Base-by-base conservation (phyloP, 306 rosid genomes). In the Gastrolobium villosum region DNA sequence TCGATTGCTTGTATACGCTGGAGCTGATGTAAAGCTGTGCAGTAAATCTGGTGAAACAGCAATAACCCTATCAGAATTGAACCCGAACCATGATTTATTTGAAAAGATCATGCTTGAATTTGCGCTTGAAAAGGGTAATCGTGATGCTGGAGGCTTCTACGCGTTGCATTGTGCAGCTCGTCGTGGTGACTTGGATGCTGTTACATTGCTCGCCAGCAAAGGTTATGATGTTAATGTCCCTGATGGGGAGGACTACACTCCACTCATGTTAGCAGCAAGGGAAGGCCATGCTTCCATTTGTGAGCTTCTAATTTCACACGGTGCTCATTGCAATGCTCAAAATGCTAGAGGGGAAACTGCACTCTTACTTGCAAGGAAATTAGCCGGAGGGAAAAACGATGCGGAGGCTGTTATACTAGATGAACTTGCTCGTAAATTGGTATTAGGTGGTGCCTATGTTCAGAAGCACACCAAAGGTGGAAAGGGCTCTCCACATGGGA, bases 101-200 rank as follows among this genome's bases (percentile, higher is more conserved):
- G 99, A 94, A 88, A 86, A 89, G 83, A 97, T 90, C 60, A 89
- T 94, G 97, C 93, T 94, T 35, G 95, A 94, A 83, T 92, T 83
- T 56, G 89, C 96, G 30, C 92, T 94, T 2, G 97, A 94, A 81
- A 89, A 86, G 84, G 99, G 97, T 46, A 88, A 86, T 59, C 84
- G 70, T 37, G 76, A 87, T 55, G 86, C 91, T 0, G 92, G 87
- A 41, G 94, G 96, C 53, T 94, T 94, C 89, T 85, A 89, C 40
- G 99, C 99, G 44, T 84, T 94, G 69, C 99, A 92, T 43, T 91
- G 89, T 2, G 99, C 97, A 31, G 94, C 97, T 75, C 94, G 97
- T 26, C 94, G 88, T 2, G 97, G 97, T 10, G 97, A 94, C 79
- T 63, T 74, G 69, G 93, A 89, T 4, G 97, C 97, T 2, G 97